Conservation (phyloP, 495 filamentous ascomycete species). For the Aspergillus conjunctus region DNA sequence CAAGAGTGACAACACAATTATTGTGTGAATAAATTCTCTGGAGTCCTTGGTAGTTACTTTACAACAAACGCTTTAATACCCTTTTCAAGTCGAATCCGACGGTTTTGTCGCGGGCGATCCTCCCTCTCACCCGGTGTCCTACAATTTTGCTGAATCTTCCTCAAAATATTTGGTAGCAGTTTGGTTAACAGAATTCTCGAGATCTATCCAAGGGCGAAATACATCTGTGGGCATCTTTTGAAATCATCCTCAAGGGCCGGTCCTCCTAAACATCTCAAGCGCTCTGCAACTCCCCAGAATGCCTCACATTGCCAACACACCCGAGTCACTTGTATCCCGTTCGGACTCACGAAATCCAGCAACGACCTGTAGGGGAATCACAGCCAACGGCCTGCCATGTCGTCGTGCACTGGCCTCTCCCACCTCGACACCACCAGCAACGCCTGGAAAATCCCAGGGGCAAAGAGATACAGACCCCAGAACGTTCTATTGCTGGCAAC, state of each 20-base stretch:
- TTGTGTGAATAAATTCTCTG: background rate
- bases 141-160: too few relatives aligned
- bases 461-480: constrained; percentile 45
- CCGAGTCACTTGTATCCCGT: constrained; percentile 75
- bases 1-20: constrained; percentile 22
- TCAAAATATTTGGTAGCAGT: too few relatives aligned
- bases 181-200: too few relatives aligned
- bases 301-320: constrained; percentile 80
- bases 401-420: constrained; percentile 61
- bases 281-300: constrained; percentile 44
- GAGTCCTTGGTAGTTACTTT: background rate
- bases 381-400: constrained; percentile 74
- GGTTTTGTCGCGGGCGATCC: too few relatives aligned
- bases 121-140: too few relatives aligned
- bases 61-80: constrained; percentile 5
- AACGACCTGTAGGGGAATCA: constrained; percentile 87
- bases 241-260: too few relatives aligned
- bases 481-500: constrained; percentile 86
- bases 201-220: too few relatives aligned
- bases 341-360: constrained; percentile 81
- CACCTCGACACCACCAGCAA: constrained; percentile 37
- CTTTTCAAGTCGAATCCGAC: too few relatives aligned
- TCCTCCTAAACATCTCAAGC: background rate
- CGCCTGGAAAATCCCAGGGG: constrained; percentile 40
- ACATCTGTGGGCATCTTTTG: too few relatives aligned